A percentile compares a stretch with the other conserved stretches of the same genome.
Evolutionary conservation across 257 asterid species (phyloP).

Genomic region (Scutellaria minor): DNA sequence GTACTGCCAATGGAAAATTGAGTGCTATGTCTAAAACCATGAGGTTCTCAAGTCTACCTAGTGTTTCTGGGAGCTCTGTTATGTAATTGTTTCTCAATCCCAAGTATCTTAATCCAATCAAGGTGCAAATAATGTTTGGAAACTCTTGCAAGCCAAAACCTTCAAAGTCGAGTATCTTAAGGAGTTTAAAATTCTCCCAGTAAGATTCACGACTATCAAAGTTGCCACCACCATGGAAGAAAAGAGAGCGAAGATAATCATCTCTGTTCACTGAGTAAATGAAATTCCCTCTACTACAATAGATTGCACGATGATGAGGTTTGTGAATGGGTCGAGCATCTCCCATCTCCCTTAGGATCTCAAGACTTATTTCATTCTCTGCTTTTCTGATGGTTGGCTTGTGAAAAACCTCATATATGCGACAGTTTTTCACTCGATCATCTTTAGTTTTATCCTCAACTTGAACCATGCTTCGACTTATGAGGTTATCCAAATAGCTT

Average conservation of each 20-base stretch:
- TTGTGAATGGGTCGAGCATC: background rate
- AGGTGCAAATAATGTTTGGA: slow-evolving; percentile 8
- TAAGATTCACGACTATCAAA: background rate
- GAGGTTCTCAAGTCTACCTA: slow-evolving; percentile 19
- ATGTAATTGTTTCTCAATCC: slow-evolving; percentile 27
- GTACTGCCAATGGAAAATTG: background rate
- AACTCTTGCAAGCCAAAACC: slow-evolving; percentile 2
- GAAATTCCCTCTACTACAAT: background rate
- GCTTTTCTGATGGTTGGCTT: slow-evolving; percentile 23
- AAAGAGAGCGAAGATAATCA: slow-evolving; percentile 26
- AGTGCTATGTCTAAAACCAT: slow-evolving; percentile 23
- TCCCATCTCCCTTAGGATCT: slow-evolving; percentile 5
- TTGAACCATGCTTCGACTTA: slow-evolving; percentile 36
- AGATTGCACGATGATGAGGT: slow-evolving; percentile 16
- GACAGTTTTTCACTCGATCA: slow-evolving; percentile 22
- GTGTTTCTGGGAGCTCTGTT: slow-evolving; percentile 27
- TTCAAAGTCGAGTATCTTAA: slow-evolving; percentile 34
- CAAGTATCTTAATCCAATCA: slow-evolving; percentile 24
- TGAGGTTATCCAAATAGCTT: slow-evolving; percentile 36
- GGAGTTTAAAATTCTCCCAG: slow-evolving; percentile 20
- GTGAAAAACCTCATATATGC: background rate
- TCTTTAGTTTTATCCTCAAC: slow-evolving; percentile 2
- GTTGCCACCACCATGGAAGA: background rate
- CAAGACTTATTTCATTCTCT: slow-evolving; percentile 34
- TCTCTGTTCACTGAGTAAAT: background rate